Conservation (phyloP, 352 stramenopile genomes). For the Globisporangium lucens region DNA sequence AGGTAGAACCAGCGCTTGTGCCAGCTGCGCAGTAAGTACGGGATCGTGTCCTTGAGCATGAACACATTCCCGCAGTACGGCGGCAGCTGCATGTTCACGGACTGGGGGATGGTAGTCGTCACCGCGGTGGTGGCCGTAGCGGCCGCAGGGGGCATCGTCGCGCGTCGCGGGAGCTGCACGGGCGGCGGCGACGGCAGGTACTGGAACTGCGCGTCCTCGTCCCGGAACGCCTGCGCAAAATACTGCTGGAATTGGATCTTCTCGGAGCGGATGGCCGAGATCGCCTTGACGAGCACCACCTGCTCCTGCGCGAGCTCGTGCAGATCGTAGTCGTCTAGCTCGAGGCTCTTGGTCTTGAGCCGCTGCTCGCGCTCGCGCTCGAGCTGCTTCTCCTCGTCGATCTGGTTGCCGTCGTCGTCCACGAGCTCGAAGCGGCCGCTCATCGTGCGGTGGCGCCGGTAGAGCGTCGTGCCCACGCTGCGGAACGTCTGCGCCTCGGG, state of each 20-base stretch:
- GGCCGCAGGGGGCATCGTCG: conserved; percentile 28
- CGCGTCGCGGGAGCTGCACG: conserved; percentile 22
- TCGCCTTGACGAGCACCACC: conserved; percentile 43
- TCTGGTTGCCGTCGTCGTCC: conserved; percentile 64
- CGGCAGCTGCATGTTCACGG: conserved; percentile 41
- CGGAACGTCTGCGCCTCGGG: conserved; percentile 8
- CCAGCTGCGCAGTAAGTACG: conserved; percentile 74
- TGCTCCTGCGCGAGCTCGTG: conserved; percentile 59
- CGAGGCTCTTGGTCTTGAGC: conserved; percentile 48
- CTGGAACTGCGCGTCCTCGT: conserved; percentile 37
- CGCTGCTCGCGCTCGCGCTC: conserved; percentile 47
- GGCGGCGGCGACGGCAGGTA: conserved; percentile 20
- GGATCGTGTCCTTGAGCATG: conserved; percentile 71
- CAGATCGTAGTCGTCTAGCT: conserved; percentile 66
- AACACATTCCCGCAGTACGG: conserved; percentile 78
- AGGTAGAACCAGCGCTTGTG: conserved; percentile 83
- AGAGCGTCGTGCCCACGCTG: conserved; percentile 13
- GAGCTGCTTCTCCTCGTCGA: conserved; percentile 51
- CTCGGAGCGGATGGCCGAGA: conserved; percentile 58
- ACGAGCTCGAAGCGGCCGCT: conserved; percentile 49
- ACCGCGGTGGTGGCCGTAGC: conserved; percentile 15
- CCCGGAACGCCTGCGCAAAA: conserved; percentile 50
- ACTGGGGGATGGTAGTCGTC: conserved; percentile 21
- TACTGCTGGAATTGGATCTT: conserved; percentile 57
- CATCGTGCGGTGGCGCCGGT: conserved; percentile 15